These are phyloP conservation scores for Citrus glauca DNA, from an alignment of 345 rosid species.

Conservation along the genomic window DNA sequence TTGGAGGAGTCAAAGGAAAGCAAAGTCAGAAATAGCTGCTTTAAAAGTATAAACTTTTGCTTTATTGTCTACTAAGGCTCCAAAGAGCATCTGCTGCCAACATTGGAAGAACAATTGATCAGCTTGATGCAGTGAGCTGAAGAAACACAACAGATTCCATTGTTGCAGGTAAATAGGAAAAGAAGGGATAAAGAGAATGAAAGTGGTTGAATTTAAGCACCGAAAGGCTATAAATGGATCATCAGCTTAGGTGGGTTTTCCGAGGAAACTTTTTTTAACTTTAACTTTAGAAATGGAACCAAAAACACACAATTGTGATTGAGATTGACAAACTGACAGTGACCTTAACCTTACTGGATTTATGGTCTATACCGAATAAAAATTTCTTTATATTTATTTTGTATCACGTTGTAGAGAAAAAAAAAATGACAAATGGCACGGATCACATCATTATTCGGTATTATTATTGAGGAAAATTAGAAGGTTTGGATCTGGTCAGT, in stretches of 20 bases:
- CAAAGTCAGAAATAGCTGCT: slow-evolving; percentile 61
- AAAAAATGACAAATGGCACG: background rate
- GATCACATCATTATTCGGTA: background rate
- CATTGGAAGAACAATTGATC: background rate
- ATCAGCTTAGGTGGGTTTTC: slow-evolving; percentile 34
- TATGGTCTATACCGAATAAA: background rate
- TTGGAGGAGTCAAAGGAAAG: slow-evolving; percentile 20
- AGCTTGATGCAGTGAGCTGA: slow-evolving; percentile 1
- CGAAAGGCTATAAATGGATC: slow-evolving; percentile 49
- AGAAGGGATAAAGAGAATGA: slow-evolving; percentile 24
- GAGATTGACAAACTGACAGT: background rate
- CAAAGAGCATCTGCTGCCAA: background rate
- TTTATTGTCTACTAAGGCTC: background rate
- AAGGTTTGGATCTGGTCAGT: slow-evolving; percentile 3
- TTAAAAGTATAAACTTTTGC: slow-evolving; percentile 5
- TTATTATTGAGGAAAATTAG: background rate
- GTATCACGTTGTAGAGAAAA: no score
- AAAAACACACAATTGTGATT: background rate
- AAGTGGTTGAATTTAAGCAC: slow-evolving; percentile 51
- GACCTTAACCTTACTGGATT: background rate
- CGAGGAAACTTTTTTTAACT: slow-evolving; percentile 22
- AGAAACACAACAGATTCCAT: slow-evolving; percentile 20
- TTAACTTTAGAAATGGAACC: slow-evolving; percentile 15
- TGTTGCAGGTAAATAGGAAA: slow-evolving; percentile 12
- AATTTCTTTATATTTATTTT: background rate